Conservation (phyloP, 805 yeast genomes). For the Candida caryicola region DNA sequence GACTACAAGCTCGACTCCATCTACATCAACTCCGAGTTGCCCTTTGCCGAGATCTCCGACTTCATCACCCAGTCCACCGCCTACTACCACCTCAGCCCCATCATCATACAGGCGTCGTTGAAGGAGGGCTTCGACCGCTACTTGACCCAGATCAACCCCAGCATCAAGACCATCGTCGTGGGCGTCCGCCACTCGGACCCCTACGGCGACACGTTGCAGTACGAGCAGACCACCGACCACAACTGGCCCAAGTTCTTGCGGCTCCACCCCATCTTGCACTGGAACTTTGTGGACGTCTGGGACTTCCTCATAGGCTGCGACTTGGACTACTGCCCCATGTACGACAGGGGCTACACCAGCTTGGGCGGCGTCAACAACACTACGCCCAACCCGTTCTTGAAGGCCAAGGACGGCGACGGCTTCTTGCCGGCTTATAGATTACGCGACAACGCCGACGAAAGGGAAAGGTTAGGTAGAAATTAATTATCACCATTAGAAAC, state of each 20-base stretch:
- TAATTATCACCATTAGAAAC: no score
- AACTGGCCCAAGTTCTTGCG: constrained; percentile 89
- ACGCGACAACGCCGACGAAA: constrained; percentile 57
- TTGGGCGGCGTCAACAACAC: constrained; percentile 79
- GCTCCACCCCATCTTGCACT: constrained; percentile 83
- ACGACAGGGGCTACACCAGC: constrained; percentile 85
- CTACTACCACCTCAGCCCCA: constrained; percentile 53
- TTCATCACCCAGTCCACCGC: constrained; percentile 59
- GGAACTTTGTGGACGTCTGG: constrained; percentile 88
- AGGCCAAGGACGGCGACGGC: constrained; percentile 15
- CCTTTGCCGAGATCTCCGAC: constrained; percentile 66
- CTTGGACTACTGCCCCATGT: constrained; percentile 71
- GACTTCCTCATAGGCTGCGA: constrained; percentile 59
- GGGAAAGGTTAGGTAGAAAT: constrained; percentile 43
- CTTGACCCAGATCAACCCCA: constrained; percentile 45
- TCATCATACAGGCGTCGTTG: constrained; percentile 48
- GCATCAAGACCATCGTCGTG: constrained; percentile 72
- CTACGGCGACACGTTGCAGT: constrained; percentile 55
- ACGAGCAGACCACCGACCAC: constrained; percentile 75
- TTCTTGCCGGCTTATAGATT: constrained; percentile 59
- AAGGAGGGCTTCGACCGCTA: constrained; percentile 69
- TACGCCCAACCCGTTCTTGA: constrained; percentile 59
- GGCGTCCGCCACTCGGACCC: constrained; percentile 92
- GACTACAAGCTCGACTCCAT: constrained; percentile 53
- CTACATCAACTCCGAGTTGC: constrained; percentile 69